Base-by-base conservation (phyloP, 805 yeast genomes). In the Lipomyces yamadae region DNA sequence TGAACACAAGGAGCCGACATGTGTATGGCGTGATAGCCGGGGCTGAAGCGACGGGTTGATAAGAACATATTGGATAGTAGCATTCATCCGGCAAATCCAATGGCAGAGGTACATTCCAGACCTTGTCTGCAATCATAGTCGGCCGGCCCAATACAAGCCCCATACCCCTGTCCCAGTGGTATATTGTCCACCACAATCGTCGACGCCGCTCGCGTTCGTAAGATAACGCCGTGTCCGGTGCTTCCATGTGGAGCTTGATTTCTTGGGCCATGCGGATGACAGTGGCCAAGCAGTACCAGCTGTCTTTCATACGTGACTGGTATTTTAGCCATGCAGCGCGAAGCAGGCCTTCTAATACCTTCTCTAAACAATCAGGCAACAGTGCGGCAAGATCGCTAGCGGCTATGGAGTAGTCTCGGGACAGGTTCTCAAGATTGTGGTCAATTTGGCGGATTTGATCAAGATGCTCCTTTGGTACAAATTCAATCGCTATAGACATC, bases 251-350 rank as follows among this genome's bases (percentile, higher is more conserved):
- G 32, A 68, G 62, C 48, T 63, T 60, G 33, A 68, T 67, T 56
- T 68, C 71, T 42, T 68, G 71, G 4, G 71, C 71, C 64, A 66
- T 63, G 15, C 70, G 69, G 15, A 66, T 55, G 18, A 70, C 61
- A 39, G 65, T 66, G n/a, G 67, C 71, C 45, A 66, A 37, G 29
- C 62, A 57, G 52, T 68, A 68, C 71, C 71, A 68, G 60, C 63
- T 54, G 15, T 68, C 70, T 30, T 66, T 68, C 69, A 66, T 66
- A 4, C 70, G 69, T n/a, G 65, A 60, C 59, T 68, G 63, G 64
- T 52, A 61, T 34, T 65, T 62, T 32, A 63, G 65, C 71, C 71
- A 68, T 8, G 62, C 69, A 5, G 67, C 58, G 32, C 37, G 61
- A 29, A 68, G 42, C 6, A 68, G 37, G 53, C 70, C 52, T 42